Evolutionary conservation across 1,284 basidiomycete genomes (phyloP), one percentile per base, ranked within the genome.

Genomic region (Heliocybe sulcata): DNA sequence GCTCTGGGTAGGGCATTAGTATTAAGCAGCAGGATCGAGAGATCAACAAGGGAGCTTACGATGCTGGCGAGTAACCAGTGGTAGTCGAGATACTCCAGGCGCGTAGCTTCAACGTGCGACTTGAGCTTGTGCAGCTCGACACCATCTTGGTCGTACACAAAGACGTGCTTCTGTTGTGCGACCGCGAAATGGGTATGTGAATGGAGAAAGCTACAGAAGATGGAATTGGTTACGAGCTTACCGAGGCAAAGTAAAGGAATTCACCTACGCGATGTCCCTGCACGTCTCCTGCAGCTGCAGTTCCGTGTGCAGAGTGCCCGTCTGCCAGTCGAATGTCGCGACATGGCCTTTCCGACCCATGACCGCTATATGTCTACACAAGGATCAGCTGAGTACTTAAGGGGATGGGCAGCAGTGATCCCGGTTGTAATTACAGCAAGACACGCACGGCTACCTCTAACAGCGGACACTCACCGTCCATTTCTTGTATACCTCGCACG

Each of bases 251-350:
- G n/a, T 2, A 45, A 56, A 35, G 6, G 47, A 56, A 52, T 45
- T 35, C 2, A 72, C 82, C 55, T 69, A 92, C 86, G 90, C 93
- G 69, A 98, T 90, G 68, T 98, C 95, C 60, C 94, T 63, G 80
- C 90, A 79, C 33, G 92, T 94, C 72, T 98, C 96, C 57, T 83
- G 81, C 3, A 98, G 75, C 61, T 97, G 93, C 31, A 98, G 77
- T 67, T 99, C 96, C 2, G 90, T 82, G 64, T 94, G 88, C 31
- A 98, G 72, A 45, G 84, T 85, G 0, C 94, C 93, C 0, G 90
- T 85, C 68, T 93, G 87, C 92, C 93, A 96, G 69, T 98, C 94
- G 64, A 98, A 96, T 0, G 94, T 92, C 1, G 93, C 92, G n/a
- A 95, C 82, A 71, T 98, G 94, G 0, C 96, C 95, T 55, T 79